Conservation (phyloP, 2,329 filamentous ascomycete genomes). For the Thelonectria blattea region DNA sequence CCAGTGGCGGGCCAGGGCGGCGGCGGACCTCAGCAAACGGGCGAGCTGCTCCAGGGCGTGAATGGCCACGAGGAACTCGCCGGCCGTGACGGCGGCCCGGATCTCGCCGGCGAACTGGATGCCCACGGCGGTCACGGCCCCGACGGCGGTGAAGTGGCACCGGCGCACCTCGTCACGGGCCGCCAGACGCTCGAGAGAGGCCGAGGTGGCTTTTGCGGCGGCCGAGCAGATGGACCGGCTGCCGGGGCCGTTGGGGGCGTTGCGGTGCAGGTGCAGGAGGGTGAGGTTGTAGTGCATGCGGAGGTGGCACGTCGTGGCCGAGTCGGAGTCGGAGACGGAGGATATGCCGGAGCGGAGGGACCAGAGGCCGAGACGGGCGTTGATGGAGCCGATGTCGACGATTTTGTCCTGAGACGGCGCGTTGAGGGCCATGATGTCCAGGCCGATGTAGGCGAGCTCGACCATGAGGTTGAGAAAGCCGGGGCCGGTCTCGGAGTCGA, state of each 20-base stretch:
- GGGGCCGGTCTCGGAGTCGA: constrained; percentile 12
- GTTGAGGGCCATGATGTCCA: constrained; percentile 32
- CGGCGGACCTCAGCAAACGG: constrained; percentile 24
- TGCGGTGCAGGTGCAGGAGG: constrained; percentile 32
- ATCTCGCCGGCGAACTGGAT: constrained; percentile 36
- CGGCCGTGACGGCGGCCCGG: constrained; percentile 24
- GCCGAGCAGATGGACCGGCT: constrained; percentile 35
- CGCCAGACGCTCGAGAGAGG: constrained; percentile 29
- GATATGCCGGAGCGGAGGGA: constrained; percentile 35
- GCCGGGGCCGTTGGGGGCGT: constrained; percentile 21
- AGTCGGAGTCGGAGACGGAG: constrained; percentile 30
- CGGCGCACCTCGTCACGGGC: constrained; percentile 30
- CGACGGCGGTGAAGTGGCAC: constrained; percentile 36
- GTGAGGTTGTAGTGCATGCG: constrained; percentile 37
- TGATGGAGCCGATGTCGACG: constrained; percentile 30
- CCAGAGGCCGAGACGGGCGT: constrained; percentile 34
- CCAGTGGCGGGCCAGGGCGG: constrained; percentile 30
- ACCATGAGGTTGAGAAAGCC: constrained; percentile 35
- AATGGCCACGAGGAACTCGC: constrained; percentile 31
- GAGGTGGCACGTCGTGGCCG: constrained; percentile 32
- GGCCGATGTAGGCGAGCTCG: constrained; percentile 32
- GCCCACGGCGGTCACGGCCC: constrained; percentile 32
- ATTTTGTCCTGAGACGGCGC: constrained; percentile 25
- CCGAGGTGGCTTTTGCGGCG: constrained; percentile 34
- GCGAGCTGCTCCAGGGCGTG: constrained; percentile 31